A percentile compares a stretch with the other conserved stretches of the same genome.
Conservation (phyloP, 148 eudicot species). For the Dysphania ambrosioides region DNA sequence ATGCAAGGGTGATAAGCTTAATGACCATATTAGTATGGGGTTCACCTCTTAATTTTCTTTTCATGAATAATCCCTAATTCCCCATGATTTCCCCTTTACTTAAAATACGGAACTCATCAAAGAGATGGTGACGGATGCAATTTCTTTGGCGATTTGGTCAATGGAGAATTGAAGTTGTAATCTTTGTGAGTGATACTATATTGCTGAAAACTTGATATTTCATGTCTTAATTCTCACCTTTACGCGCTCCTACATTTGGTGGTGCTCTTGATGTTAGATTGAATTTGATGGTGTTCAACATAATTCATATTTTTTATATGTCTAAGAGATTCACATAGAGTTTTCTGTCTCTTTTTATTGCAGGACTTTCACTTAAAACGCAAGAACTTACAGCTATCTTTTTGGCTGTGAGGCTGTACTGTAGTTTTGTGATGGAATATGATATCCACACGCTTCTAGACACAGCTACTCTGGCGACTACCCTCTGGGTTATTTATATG, state of each 20-base stretch:
- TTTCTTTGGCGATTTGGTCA: neutral
- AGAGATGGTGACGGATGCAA: neutral
- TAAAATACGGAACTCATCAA: neutral
- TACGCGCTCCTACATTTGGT: neutral
- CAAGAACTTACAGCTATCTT: conserved; percentile 51
- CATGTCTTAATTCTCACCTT: neutral
- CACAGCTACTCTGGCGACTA: conserved; percentile 42
- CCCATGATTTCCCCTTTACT: neutral
- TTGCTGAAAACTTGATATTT: neutral
- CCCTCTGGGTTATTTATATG: conserved; percentile 50
- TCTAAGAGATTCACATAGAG: neutral
- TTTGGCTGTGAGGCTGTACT: conserved; percentile 41
- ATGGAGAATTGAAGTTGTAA: neutral
- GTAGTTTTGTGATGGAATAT: conserved; percentile 51
- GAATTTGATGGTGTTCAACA: too few species aligned
- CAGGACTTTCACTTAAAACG: conserved; percentile 43
- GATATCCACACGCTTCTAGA: conserved; percentile 46
- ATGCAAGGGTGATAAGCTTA: neutral
- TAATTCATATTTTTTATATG: too few species aligned
- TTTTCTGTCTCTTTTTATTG: neutral
- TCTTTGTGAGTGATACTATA: neutral
- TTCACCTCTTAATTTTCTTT: neutral
- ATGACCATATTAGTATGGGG: neutral
- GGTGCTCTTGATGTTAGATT: neutral
- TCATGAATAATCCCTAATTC: too few species aligned